Conservation (phyloP, 805 yeast species). For the Debaryomyces prosopidis region DNA sequence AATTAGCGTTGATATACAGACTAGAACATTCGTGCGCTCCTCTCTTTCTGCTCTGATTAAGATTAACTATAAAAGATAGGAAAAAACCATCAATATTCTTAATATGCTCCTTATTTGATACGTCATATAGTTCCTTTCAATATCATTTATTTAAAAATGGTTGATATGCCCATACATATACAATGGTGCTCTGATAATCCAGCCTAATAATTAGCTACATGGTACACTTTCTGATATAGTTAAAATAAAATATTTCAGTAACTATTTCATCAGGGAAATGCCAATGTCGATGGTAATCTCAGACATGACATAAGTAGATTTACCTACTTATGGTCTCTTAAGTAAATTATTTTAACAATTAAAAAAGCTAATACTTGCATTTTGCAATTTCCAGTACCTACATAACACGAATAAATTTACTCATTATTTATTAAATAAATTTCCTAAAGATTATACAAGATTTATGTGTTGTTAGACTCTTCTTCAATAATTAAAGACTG, state of each 20-base stretch:
- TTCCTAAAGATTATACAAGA: neutral
- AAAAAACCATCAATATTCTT: neutral
- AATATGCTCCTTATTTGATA: neutral
- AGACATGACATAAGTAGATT: no score
- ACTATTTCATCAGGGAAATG: constrained; percentile 12
- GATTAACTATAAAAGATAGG: neutral
- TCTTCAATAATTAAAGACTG: constrained; percentile 2
- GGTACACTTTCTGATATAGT: constrained; percentile 9
- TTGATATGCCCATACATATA: no score
- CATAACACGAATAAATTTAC: neutral
- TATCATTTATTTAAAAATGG: constrained; percentile 6
- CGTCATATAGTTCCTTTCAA: neutral
- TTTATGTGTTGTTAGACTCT: neutral
- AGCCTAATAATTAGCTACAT: no score
- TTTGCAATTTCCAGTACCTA: no score
- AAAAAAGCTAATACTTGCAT: no score
- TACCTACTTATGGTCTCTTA: no score
- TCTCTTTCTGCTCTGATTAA: neutral
- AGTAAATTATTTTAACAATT: no score
- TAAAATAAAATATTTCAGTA: constrained; percentile 9
- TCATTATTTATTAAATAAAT: neutral
- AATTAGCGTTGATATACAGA: no score
- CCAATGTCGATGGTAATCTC: no score
- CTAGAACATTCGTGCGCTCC: no score
- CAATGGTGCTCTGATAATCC: no score